Base-by-base conservation (phyloP, 345 rosid species). In the Adansonia digitata region DNA sequence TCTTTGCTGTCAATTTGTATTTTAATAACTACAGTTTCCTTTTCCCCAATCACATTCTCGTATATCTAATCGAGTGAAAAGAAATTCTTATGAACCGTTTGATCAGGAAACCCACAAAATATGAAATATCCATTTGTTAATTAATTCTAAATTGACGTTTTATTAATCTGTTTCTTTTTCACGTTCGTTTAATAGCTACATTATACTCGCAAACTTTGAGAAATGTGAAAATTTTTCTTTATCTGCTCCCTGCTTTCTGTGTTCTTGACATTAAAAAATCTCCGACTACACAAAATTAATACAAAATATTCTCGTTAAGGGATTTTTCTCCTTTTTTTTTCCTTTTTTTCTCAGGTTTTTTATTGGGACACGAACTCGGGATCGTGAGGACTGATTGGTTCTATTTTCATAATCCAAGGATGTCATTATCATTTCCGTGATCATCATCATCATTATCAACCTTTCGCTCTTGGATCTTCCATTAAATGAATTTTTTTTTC, bases 1-100 rank as follows among this genome's bases (percentile, higher is more conserved):
- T 77, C 49, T n/a, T 63, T 63, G 66, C 69, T 64, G 79, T 82
- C 84, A 76, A 84, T 77, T 75, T 78, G 72, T 63, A 17, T 29
- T 69, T 31, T 69, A 69, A 69, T 73, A 31, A 82, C 84, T 70
- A 79, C 84, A 76, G 86, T 83, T 80, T 61, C 71, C 52, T 49
- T 69, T 48, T 18, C 15, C 59, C 57, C 73, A 61, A 57, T 77
- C 77, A 55, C 79, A 26, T 69, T 75, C 51, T 70, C 48, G 29
- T 40, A 29, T 48, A 65, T 43, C 76, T 79, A 82, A 82, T 82
- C 77, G 66, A 53, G 73, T 75, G 80, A 79, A 83, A 82, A 78
- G 45, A 62, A 26, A 10, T 18, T 55, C 42, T 42, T 45, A 65
- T 34, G 55, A 65, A 65, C 69, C 73, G 64, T 37, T 63, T 46